Conservation (phyloP, 495 filamentous ascomycete species). For the Saxophila tyrrhenica region DNA sequence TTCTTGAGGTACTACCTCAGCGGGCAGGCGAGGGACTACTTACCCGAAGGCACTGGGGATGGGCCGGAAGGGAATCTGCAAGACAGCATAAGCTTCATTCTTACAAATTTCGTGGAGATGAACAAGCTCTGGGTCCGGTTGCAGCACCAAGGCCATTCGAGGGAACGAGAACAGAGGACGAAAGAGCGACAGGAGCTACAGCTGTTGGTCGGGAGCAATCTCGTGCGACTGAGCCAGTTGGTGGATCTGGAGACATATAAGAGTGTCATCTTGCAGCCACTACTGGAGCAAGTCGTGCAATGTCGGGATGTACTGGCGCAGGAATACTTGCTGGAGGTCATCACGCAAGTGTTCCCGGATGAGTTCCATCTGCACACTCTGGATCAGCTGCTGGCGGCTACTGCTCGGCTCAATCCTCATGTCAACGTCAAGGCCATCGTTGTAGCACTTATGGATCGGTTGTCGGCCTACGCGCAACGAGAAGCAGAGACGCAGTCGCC, state of each 20-base stretch:
- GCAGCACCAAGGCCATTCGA: constrained; percentile 93
- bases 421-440: constrained; percentile 98
- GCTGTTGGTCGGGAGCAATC: constrained; percentile 87
- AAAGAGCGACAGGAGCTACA: constrained; percentile 93
- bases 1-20: constrained; percentile 94
- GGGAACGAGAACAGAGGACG: constrained; percentile 83
- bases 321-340: constrained; percentile 95
- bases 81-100: constrained; percentile 90
- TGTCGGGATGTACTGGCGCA: constrained; percentile 94
- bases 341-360: constrained; percentile 97
- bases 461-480: constrained; percentile 82
- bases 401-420: constrained; percentile 81
- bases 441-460: constrained; percentile 91
- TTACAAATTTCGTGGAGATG: constrained; percentile 99
- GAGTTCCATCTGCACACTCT: constrained; percentile 95
- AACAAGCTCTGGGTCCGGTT: constrained; percentile 98
- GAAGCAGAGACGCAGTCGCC: constrained; percentile 63
- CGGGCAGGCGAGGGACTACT: constrained; percentile 79
- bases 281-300: constrained; percentile 94
- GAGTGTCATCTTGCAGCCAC: constrained; percentile 72
- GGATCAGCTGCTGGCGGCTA: constrained; percentile 84
- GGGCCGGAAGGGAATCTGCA: constrained; percentile 95
- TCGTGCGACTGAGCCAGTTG: constrained; percentile 88
- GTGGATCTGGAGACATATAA: constrained; percentile 92
- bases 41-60: constrained; percentile 71